Conservation (phyloP, 305 asterid genomes). For the Fraxinus latifolia region DNA sequence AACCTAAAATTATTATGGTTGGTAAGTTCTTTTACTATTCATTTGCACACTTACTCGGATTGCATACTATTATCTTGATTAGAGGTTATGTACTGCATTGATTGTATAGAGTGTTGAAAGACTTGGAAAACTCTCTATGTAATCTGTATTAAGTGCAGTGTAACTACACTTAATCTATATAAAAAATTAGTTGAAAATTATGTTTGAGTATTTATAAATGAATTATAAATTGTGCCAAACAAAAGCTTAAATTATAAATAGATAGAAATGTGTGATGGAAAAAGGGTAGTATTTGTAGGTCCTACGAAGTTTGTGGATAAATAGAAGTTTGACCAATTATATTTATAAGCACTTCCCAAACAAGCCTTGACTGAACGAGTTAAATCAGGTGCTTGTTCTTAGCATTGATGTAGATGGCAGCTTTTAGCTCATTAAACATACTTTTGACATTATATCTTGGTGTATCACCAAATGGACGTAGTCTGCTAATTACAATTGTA, state of each 20-base stretch:
- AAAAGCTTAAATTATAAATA: too few relatives aligned
- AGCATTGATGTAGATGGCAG: not conserved
- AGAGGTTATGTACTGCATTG: not conserved
- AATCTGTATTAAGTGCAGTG: not conserved
- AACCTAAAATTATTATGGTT: not conserved
- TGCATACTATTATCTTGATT: not conserved
- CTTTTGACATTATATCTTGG: not conserved
- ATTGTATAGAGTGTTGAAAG: not conserved
- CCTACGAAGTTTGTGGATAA: not conserved
- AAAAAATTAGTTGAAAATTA: too few relatives aligned
- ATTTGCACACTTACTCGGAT: not conserved
- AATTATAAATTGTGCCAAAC: too few relatives aligned
- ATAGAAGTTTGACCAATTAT: not conserved
- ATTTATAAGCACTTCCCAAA: not conserved
- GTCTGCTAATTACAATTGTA: not conserved
- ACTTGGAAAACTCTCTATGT: not conserved
- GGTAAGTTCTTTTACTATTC: not conserved
- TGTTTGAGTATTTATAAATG: too few relatives aligned
- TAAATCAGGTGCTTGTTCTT: not conserved
- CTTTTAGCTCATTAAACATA: not conserved
- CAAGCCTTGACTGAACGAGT: not conserved
- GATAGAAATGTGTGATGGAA: not conserved
- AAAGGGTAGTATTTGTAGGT: not conserved
- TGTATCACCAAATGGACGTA: not conserved
- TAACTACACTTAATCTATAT: too few relatives aligned